These are phyloP conservation scores for Daedaleopsis sinensis DNA, from an alignment of 768 basidiomycete species.

Conservation along the genomic window DNA sequence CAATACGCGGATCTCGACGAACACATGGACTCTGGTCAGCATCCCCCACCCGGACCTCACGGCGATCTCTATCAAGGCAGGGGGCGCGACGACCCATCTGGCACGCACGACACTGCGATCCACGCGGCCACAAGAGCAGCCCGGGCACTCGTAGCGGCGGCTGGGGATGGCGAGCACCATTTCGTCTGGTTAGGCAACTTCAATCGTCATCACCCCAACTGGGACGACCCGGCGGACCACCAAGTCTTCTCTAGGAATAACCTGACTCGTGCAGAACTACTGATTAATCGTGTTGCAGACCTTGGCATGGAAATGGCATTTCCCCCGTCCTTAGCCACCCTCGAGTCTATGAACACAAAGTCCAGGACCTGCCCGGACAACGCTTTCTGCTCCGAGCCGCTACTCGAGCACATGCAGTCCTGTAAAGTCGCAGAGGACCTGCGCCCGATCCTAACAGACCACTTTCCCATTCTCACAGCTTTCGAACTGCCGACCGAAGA, in stretches of 20 bases:
- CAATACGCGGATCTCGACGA: slow-evolving; percentile 11
- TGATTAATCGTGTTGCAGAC: slow-evolving; percentile 31
- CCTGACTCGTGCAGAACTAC: slow-evolving; percentile 22
- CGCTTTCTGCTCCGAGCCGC: slow-evolving; percentile 35
- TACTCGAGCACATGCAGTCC: slow-evolving; percentile 23
- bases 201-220: slow-evolving; percentile 43
- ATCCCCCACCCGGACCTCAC: slow-evolving; percentile 31
- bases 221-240: slow-evolving; percentile 38
- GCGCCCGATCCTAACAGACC: slow-evolving; percentile 37
- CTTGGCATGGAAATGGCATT: slow-evolving; percentile 40
- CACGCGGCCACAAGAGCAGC: slow-evolving; percentile 4
- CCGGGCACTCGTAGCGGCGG: neutral
- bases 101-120: slow-evolving; percentile 26
- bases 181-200: slow-evolving; percentile 40
- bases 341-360: slow-evolving; percentile 30
- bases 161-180: slow-evolving; percentile 10
- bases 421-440: slow-evolving; percentile 30
- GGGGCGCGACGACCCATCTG: slow-evolving; percentile 27
- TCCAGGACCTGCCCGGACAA: slow-evolving; percentile 47
- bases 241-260: slow-evolving; percentile 39
- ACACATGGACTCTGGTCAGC: slow-evolving; percentile 10
- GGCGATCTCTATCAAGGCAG: slow-evolving; percentile 27
- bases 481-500: slow-evolving; percentile 25
- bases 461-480: slow-evolving; percentile 39
- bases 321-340: slow-evolving; percentile 36